phyloP scores from a whole-genome alignment of 148 eudicot species.

The Euryodendron excelsum region DNA sequence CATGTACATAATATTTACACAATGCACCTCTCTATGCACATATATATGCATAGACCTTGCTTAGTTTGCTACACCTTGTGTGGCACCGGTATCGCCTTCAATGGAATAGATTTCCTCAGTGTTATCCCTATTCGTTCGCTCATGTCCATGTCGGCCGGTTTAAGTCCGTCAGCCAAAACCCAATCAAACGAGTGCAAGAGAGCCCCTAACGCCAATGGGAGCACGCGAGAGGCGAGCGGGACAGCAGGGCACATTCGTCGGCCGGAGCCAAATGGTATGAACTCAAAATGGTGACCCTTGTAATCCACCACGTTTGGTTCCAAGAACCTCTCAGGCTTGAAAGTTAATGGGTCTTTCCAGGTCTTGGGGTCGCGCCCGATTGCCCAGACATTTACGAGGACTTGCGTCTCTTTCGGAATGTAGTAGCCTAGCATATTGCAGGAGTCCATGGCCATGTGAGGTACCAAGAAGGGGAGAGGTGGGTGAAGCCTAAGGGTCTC shows the following conservation, averaged over 20 bases:
- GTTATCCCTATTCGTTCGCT: constrained; percentile 29
- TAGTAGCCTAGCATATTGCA: constrained; percentile 43
- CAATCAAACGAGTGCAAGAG: constrained; percentile 58
- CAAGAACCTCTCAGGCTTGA: constrained; percentile 63
- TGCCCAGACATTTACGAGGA: constrained; percentile 76
- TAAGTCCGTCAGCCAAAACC: constrained; percentile 23
- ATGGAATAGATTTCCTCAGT: constrained; percentile 20
- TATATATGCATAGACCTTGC: too few species aligned
- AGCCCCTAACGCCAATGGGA: constrained; percentile 48
- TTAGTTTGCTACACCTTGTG: not conserved
- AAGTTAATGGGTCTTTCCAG: constrained; percentile 46
- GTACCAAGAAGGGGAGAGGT: constrained; percentile 58
- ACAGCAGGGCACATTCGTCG: constrained; percentile 70
- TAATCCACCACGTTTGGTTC: constrained; percentile 33
- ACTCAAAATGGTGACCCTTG: constrained; percentile 55
- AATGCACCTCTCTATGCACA: too few species aligned
- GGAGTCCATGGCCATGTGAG: constrained; percentile 48
- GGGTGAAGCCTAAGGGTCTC: constrained; percentile 65
- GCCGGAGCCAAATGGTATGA: constrained; percentile 64
- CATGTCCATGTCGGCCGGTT: constrained; percentile 23
- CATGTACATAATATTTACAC: too few species aligned
- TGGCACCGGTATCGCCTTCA: constrained; percentile 21
- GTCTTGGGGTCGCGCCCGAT: constrained; percentile 58
- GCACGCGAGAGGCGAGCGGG: constrained; percentile 39
- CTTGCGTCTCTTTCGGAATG: constrained; percentile 56